phyloP scores from a whole-genome alignment of 331 rosid species.

The Rosa hybrid region DNA sequence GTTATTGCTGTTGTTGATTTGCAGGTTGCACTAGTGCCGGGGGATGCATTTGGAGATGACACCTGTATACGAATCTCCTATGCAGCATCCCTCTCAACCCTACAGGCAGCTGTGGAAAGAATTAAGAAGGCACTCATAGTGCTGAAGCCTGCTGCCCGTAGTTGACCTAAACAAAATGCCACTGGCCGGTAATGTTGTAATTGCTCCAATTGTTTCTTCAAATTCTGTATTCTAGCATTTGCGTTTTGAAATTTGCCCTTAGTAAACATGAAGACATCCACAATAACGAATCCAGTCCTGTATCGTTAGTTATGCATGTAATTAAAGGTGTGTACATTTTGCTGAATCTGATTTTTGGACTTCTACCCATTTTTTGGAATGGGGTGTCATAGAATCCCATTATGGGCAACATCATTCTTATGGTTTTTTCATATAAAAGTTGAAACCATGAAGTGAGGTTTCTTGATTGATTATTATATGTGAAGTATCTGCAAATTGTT shows the following conservation, averaged over 20 bases:
- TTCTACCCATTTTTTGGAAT: not conserved
- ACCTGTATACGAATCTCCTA: constrained; percentile 83
- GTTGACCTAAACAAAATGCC: constrained; percentile 21
- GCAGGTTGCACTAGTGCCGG: constrained; percentile 91
- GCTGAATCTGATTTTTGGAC: not conserved
- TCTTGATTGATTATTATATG: not conserved
- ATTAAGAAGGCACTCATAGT: constrained; percentile 62
- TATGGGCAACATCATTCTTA: not conserved
- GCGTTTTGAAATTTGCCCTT: not conserved
- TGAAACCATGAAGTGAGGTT: not conserved
- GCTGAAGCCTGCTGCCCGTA: constrained; percentile 46
- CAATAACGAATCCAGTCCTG: constrained; percentile 23
- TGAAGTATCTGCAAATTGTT: not conserved
- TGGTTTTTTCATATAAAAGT: not conserved
- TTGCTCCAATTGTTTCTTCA: constrained; percentile 22
- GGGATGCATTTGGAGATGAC: constrained; percentile 85
- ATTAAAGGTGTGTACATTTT: constrained; percentile 1
- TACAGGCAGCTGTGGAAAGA: constrained; percentile 78
- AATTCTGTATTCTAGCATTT: constrained; percentile 21
- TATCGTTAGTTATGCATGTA: not conserved
- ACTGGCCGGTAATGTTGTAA: not conserved
- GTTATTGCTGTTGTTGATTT: constrained; percentile 21
- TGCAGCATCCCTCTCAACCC: constrained; percentile 70
- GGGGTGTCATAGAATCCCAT: not conserved
- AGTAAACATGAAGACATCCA: constrained; percentile 9